These are phyloP conservation scores for Pseudevernia furfuracea DNA, from an alignment of 495 filamentous ascomycete genomes.

Conservation along the genomic window DNA sequence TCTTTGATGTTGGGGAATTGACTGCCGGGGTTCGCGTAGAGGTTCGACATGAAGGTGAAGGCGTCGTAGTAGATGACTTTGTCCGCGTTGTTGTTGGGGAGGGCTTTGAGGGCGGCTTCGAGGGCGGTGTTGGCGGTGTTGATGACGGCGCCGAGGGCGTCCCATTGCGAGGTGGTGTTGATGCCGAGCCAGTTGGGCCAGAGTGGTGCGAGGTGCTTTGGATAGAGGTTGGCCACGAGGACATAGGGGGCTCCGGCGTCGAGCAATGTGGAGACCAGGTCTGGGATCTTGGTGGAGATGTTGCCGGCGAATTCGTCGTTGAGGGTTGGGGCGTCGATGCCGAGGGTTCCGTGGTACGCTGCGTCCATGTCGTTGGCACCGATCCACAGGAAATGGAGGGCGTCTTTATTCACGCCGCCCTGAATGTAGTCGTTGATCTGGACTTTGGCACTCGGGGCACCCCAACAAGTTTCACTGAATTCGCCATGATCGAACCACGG, in stretches of 20 bases:
- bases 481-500: conserved; percentile 1
- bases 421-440: not conserved
- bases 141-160: not conserved
- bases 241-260: not conserved
- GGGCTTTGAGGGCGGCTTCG: not conserved
- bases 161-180: not conserved
- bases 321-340: not conserved
- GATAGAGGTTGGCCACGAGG: not conserved
- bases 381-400: not conserved
- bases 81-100: not conserved
- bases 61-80: not conserved
- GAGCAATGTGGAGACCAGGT: not conserved
- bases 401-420: not conserved
- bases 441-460: not conserved
- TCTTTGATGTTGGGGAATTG: not conserved
- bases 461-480: not conserved
- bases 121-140: not conserved
- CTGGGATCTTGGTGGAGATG: not conserved
- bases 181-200: not conserved
- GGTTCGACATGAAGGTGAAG: not conserved
- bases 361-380: conserved; percentile 1
- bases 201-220: not conserved
- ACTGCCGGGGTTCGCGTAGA: not conserved
- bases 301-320: not conserved
- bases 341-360: not conserved